Conservation (phyloP, 2,329 filamentous ascomycete genomes). For the Verticillium albo-atrum region DNA sequence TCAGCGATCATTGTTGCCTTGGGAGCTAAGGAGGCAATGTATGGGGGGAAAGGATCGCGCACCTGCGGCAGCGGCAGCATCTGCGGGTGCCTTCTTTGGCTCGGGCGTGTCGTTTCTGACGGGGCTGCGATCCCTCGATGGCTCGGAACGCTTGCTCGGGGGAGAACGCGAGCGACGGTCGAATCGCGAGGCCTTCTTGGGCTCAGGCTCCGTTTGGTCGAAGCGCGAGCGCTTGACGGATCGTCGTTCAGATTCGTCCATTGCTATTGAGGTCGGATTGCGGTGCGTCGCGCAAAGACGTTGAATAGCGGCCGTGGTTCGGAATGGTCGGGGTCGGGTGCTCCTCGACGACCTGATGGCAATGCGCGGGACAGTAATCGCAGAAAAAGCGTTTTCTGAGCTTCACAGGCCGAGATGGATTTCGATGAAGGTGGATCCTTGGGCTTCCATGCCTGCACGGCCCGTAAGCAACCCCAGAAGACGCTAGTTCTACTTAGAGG, state of each 20-base stretch:
- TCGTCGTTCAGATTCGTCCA: conserved; percentile 75
- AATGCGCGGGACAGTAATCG: neutral
- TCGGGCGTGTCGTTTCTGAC: conserved; percentile 31
- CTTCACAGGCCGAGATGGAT: neutral
- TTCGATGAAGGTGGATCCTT: neutral
- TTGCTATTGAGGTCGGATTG: conserved; percentile 10
- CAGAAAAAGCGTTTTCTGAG: neutral
- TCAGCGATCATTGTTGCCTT: conserved; percentile 18
- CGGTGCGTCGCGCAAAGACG: neutral
- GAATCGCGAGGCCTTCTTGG: conserved; percentile 73
- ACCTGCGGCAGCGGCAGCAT: conserved; percentile 78
- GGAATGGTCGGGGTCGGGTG: neutral
- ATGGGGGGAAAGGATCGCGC: conserved; percentile 21
- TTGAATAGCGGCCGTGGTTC: neutral
- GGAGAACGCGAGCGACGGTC: conserved; percentile 90
- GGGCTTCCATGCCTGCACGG: neutral
- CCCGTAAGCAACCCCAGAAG: neutral
- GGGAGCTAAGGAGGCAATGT: neutral
- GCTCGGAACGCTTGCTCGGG: conserved; percentile 60
- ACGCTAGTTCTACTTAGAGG: neutral
- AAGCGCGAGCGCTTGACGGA: conserved; percentile 83
- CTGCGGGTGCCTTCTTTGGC: conserved; percentile 46
- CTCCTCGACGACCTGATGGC: neutral
- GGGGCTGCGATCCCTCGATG: conserved; percentile 77
- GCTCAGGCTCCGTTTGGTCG: conserved; percentile 83